These are phyloP conservation scores for Xylaria sp. DNA, from an alignment of 2,329 filamentous ascomycete genomes.

Conservation along the genomic window DNA sequence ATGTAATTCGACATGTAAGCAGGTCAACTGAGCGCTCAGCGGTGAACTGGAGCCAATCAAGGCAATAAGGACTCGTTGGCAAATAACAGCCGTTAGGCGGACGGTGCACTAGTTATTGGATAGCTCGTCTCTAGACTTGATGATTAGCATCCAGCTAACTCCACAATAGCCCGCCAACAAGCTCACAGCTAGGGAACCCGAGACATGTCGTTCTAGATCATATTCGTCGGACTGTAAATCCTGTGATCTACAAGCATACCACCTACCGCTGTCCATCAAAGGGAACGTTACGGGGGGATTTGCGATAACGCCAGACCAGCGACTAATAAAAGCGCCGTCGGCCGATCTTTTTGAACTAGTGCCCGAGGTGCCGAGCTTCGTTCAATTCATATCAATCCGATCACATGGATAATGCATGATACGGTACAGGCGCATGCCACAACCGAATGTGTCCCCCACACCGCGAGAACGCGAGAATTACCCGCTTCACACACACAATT, in stretches of 20 bases:
- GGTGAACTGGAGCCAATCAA: conserved; percentile 35
- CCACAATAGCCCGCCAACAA: conserved; percentile 7
- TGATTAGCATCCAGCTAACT: conserved; percentile 6
- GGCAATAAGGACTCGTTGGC: conserved; percentile 5
- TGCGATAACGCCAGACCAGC: conserved; percentile 28
- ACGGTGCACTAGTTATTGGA: conserved; percentile 22
- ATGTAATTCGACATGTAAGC: conserved; percentile 29
- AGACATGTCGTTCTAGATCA: conserved; percentile 21
- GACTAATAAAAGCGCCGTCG: conserved; percentile 10
- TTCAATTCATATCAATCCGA: conserved; percentile 16
- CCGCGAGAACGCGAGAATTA: conserved; percentile 10
- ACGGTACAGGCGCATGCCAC: not conserved
- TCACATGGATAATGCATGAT: conserved; percentile 16
- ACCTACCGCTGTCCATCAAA: conserved; percentile 21
- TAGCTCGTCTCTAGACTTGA: conserved; percentile 17
- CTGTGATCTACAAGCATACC: conserved; percentile 21
- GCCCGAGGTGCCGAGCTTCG: conserved; percentile 26
- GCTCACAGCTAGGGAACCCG: conserved; percentile 1
- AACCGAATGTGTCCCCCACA: not conserved
- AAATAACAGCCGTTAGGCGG: conserved; percentile 26
- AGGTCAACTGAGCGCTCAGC: conserved; percentile 25
- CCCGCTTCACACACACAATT: conserved; percentile 14
- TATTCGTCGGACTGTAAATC: conserved; percentile 16
- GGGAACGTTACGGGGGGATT: conserved; percentile 32
- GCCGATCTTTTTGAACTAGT: conserved; percentile 20